Conservation (phyloP, 306 rosid species). For the Prinsepia uniflora region DNA sequence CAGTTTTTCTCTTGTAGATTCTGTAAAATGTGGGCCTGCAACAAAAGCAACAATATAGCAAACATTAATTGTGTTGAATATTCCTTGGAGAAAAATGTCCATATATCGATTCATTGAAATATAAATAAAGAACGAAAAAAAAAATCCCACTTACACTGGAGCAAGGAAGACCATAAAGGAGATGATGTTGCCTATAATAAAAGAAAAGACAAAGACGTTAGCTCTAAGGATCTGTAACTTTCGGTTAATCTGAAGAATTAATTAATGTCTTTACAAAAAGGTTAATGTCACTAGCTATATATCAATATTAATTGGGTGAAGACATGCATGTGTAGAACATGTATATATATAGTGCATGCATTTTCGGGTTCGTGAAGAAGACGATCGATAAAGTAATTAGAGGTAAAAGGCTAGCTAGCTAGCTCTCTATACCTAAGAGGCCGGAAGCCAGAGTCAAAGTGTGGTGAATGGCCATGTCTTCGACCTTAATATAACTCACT, state of each 20-base stretch:
- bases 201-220: background rate
- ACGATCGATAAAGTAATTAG: background rate
- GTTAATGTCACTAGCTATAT: too few relatives aligned
- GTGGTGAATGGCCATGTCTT: constrained; percentile 53
- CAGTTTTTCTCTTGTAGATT: constrained; percentile 69
- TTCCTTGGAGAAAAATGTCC: background rate
- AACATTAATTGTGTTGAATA: background rate
- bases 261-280: too few relatives aligned
- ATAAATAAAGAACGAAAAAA: background rate
- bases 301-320: too few relatives aligned
- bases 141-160: constrained; percentile 61
- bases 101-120: background rate
- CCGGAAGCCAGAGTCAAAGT: constrained; percentile 61
- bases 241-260: too few relatives aligned
- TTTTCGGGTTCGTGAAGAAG: background rate
- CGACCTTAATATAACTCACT: background rate
- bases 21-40: constrained; percentile 80
- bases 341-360: too few relatives aligned
- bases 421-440: constrained; percentile 51
- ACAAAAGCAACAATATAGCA: background rate
- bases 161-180: constrained; percentile 85
- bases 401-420: background rate
- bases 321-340: background rate
- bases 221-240: too few relatives aligned
- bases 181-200: constrained; percentile 61